phyloP scores from a whole-genome alignment of 495 filamentous ascomycete species.

The Hypoxylon lenormandii region DNA sequence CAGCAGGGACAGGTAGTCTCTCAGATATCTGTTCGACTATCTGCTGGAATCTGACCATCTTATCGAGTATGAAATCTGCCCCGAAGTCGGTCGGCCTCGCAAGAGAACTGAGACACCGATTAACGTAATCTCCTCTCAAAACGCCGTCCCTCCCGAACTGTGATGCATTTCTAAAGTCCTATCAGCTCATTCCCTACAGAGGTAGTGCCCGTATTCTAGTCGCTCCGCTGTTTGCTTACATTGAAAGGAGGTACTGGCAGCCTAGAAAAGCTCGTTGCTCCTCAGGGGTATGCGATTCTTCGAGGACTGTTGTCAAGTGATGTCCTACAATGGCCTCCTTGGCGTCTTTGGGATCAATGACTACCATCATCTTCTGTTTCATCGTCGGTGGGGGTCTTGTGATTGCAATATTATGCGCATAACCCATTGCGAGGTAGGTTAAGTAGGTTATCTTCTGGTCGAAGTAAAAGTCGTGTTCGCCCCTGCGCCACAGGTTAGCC shows the following conservation, averaged over 20 bases:
- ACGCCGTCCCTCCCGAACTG: constrained; percentile 49
- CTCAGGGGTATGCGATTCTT: constrained; percentile 46
- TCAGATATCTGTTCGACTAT: constrained; percentile 47
- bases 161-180: constrained; percentile 45
- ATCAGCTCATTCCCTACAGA: constrained; percentile 8
- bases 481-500: constrained; percentile 28
- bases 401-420: constrained; percentile 54
- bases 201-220: not conserved
- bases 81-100: constrained; percentile 38
- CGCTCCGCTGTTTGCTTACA: constrained; percentile 33
- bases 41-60: constrained; percentile 49
- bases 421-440: constrained; percentile 50
- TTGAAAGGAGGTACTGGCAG: constrained; percentile 51
- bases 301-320: constrained; percentile 23
- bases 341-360: constrained; percentile 25
- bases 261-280: constrained; percentile 51
- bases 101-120: constrained; percentile 46
- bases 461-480: constrained; percentile 43
- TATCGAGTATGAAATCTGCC: constrained; percentile 48
- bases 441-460: constrained; percentile 49
- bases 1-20: constrained; percentile 22
- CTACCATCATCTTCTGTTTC: constrained; percentile 40
- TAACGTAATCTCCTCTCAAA: constrained; percentile 39
- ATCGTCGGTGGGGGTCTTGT: constrained; percentile 37
- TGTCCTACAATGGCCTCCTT: constrained; percentile 29